Base-by-base conservation (phyloP, 441 rosid genomes). In the Corymbia calophylla region DNA sequence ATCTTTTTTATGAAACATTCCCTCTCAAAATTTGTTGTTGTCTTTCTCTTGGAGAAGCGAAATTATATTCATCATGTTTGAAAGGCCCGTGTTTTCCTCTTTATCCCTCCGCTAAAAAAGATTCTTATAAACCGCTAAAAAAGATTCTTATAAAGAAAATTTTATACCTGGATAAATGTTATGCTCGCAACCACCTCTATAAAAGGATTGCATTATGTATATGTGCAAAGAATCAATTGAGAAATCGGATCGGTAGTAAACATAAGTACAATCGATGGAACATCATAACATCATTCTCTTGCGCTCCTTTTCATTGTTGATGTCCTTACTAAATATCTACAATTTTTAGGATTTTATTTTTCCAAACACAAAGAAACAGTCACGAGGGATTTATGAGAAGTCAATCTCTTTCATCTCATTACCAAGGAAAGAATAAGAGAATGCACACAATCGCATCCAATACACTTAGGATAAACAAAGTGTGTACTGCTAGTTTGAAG, bases 81-180 rank as follows among this genome's bases (percentile, higher is more conserved):
- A 56, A 56, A 56, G 62, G 62, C 21, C 13, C 1, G 13, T 23
- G 9, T 4, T 17, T 56, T 56, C 13, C 62, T 56, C 62, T 56
- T 56, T 23, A 23, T 1, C 8, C 21, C 17, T 6, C 4, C 4
- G 0, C 2, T n/a, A n/a, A n/a, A n/a, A n/a, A n/a, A n/a, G n/a
- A n/a, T n/a, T n/a, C n/a, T n/a, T n/a, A n/a, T n/a, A n/a, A n/a
- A n/a, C n/a, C n/a, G n/a, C n/a, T 56, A 53, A 21, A 56, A 55
- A 56, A 56, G 27, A 56, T 56, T 56, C 27, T 35, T 35, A 35
- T 62, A 29, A 29, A 62, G 68, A 62, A 62, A 29, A 62, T 12
- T 58, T 25, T 10, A 10, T 58, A 1, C n/a, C 6, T 5, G 64
- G 64, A 25, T 13, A 58, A 25, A 25, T 58, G 64, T 58, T 25